Evolutionary conservation across 2,329 filamentous ascomycete species (phyloP).

Genomic region (Camillea tinctor): DNA sequence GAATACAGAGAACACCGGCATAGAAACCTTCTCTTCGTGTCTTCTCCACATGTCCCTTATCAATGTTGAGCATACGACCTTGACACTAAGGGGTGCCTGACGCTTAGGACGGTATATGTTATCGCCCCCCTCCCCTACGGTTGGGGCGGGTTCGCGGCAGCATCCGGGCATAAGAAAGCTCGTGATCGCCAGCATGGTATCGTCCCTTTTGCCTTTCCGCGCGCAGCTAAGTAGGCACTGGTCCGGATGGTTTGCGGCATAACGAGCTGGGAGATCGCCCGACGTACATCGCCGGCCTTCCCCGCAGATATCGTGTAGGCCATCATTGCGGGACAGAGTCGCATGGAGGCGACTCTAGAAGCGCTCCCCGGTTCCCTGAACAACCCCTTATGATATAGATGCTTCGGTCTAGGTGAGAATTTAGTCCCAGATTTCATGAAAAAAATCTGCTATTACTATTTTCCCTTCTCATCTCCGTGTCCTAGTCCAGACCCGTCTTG

Average conservation of each 20-base stretch:
- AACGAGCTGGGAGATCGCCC: not conserved
- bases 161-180: not conserved
- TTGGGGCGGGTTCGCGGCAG: not conserved
- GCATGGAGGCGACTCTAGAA: not conserved
- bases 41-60: not conserved
- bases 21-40: not conserved
- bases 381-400: not conserved
- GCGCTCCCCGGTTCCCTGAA: not conserved
- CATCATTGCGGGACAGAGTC: slow-evolving; percentile 15
- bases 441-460: not conserved
- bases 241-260: not conserved
- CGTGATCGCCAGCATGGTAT: not conserved
- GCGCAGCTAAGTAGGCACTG: not conserved
- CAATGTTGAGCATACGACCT: not conserved
- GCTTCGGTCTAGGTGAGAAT: not conserved
- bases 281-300: slow-evolving; percentile 13
- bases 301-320: slow-evolving; percentile 8
- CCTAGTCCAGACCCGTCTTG: not conserved
- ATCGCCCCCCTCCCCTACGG: not conserved
- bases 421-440: not conserved
- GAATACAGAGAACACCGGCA: not conserved
- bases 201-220: not conserved
- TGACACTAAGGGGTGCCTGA: not conserved
- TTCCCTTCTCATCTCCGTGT: not conserved
- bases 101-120: not conserved